These are phyloP conservation scores for Tulasnella sp. DNA, from an alignment of 768 basidiomycete genomes.

Conservation along the genomic window DNA sequence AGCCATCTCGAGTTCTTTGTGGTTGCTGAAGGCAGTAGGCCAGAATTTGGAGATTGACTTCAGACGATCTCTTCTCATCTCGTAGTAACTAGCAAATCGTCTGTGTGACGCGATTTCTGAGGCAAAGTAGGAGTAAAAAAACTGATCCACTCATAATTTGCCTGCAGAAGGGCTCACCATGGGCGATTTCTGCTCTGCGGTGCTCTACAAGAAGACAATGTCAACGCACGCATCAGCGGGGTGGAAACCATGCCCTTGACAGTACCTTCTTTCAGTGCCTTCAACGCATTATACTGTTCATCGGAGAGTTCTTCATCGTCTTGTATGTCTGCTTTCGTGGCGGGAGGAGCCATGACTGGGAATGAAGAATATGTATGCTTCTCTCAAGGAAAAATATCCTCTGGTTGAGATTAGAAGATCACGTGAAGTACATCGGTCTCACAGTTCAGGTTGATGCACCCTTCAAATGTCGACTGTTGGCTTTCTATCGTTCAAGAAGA, in stretches of 20 bases:
- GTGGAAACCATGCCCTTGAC: background rate
- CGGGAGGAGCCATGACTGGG: too few species aligned
- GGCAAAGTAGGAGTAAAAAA: background rate
- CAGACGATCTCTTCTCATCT: slow-evolving; percentile 52
- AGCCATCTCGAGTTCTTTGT: slow-evolving; percentile 47
- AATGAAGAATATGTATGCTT: too few species aligned
- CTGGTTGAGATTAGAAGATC: too few species aligned
- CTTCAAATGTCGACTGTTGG: too few species aligned
- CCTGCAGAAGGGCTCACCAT: slow-evolving; percentile 1
- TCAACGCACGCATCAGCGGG: background rate
- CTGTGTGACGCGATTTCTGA: background rate
- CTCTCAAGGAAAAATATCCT: too few species aligned
- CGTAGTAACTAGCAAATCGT: slow-evolving; percentile 28
- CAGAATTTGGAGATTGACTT: slow-evolving; percentile 68
- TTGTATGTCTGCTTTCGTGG: too few species aligned
- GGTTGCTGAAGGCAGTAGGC: slow-evolving; percentile 74
- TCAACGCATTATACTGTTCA: slow-evolving; percentile 4
- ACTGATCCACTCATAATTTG: too few species aligned
- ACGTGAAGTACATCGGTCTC: too few species aligned
- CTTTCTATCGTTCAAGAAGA: too few species aligned
- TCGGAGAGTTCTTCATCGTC: slow-evolving; percentile 4
- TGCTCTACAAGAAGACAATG: background rate
- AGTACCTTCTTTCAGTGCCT: too few species aligned
- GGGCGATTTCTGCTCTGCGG: background rate
- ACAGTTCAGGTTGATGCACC: too few species aligned